Base-by-base conservation (phyloP, 805 yeast genomes). In the Teunomyces barrocoloradensis region DNA sequence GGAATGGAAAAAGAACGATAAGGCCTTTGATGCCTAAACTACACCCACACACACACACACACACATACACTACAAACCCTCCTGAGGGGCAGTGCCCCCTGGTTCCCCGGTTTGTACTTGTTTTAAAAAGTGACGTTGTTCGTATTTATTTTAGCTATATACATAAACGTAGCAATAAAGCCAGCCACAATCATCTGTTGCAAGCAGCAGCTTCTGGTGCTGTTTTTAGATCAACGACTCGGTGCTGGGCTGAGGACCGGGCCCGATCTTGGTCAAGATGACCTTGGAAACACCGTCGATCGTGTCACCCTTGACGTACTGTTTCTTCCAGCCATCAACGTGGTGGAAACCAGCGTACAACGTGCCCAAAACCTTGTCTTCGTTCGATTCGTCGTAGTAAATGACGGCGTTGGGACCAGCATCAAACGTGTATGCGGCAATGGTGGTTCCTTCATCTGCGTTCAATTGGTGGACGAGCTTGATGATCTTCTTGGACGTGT, bases 401-500 rank as follows among this genome's bases (percentile, higher is more conserved):
- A 94, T 79, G 39, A 94, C 99, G 17, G 97, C 96, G 69, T 94
- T 94, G 68, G 99, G 99, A 63, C 99, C 99, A 28, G 99, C 99
- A 68, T 94, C 99, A 62, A 87, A 94, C 1, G 99, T 94, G 69
- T 94, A 94, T 33, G 98, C 98, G 10, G 96, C 99, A 46, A 92
- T 77, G 10, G 78, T 77, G 10, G 78, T 77, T 44, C 87, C 88
- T 30, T 79, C 83, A 3, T 65, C 55, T 53, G 78, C 84, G 63
- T 94, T 94, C 64, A 94, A 80, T 46, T 76, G 71, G 66, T 94
- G 95, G 42, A 90, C 79, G 43, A 88, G 73, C 57, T 85, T 87
- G 53, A 91, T 85, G 59, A 89, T 80, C 45, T 82, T 83, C 57
- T 87, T 53, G 5, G 97, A 90, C 6, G 94, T 87, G 65, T 92